Conservation (phyloP, 2,329 filamentous ascomycete species). For the Aspergillus sergii region DNA sequence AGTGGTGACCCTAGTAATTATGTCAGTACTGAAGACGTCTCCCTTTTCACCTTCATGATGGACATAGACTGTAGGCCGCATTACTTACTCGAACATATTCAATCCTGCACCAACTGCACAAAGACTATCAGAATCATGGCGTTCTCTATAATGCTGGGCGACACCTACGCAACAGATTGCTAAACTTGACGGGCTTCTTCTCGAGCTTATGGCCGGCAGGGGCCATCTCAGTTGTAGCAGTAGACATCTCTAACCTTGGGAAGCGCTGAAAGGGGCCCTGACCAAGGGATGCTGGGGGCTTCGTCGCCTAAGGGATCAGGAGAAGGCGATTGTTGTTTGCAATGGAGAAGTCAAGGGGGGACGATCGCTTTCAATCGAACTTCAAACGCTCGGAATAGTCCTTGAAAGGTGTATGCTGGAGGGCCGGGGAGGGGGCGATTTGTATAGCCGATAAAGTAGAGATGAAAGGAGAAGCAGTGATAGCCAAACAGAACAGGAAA, state of each 20-base stretch:
- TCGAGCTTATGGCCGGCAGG: constrained; percentile 65
- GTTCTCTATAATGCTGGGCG: neutral
- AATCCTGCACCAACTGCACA: constrained; percentile 76
- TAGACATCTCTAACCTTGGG: constrained; percentile 60
- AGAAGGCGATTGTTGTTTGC: constrained; percentile 12
- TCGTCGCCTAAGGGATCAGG: constrained; percentile 64
- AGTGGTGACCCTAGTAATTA: constrained; percentile 60
- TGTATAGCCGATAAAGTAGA: neutral
- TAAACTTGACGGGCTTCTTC: constrained; percentile 99
- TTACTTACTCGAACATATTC: constrained; percentile 85
- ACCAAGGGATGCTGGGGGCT: constrained; percentile 94
- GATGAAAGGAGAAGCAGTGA: constrained; percentile 3
- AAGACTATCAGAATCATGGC: constrained; percentile 26
- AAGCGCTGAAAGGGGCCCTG: constrained; percentile 75
- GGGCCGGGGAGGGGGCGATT: neutral
- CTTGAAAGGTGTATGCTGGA: neutral
- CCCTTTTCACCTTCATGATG: neutral
- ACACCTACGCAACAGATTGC: constrained; percentile 79
- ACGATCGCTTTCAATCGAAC: constrained; percentile 12
- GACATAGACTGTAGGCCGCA: constrained; percentile 2
- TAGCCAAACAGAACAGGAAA: neutral
- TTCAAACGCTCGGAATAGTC: neutral
- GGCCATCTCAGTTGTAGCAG: constrained; percentile 52
- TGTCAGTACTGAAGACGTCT: constrained; percentile 14
- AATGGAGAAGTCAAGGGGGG: constrained; percentile 6